These are phyloP conservation scores for Xylaria nigripes DNA, from an alignment of 495 filamentous ascomycete species.

Conservation along the genomic window DNA sequence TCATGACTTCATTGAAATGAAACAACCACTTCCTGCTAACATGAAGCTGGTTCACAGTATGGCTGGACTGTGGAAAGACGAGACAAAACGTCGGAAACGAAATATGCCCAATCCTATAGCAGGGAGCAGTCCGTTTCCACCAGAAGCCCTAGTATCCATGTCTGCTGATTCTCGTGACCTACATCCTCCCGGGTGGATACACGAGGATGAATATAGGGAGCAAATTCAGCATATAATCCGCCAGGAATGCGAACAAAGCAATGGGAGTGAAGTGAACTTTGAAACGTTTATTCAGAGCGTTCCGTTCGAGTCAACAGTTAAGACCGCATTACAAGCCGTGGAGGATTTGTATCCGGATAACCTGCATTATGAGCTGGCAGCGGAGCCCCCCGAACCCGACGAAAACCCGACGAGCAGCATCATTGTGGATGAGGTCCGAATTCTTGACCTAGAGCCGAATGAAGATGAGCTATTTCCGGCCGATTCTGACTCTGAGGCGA, in stretches of 20 bases:
- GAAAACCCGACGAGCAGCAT: slow-evolving; percentile 25
- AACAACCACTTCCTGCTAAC: slow-evolving; percentile 54
- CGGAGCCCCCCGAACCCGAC: slow-evolving; percentile 20
- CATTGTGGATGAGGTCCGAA: slow-evolving; percentile 39
- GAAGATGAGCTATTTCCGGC: slow-evolving; percentile 39
- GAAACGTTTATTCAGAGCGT: slow-evolving; percentile 51
- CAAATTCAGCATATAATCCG: slow-evolving; percentile 51
- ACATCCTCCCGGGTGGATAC: slow-evolving; percentile 70
- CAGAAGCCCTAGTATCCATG: slow-evolving; percentile 75
- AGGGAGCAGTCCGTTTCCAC: slow-evolving; percentile 63
- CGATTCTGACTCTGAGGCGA: slow-evolving; percentile 47
- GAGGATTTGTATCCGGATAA: slow-evolving; percentile 76
- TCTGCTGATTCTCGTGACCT: slow-evolving; percentile 70
- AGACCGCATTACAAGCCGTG: slow-evolving; percentile 72
- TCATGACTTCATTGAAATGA: slow-evolving; percentile 75
- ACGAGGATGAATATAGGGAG: slow-evolving; percentile 74
- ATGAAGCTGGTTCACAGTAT: slow-evolving; percentile 84
- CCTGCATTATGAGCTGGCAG: slow-evolving; percentile 42
- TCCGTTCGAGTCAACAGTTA: slow-evolving; percentile 50
- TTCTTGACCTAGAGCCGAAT: slow-evolving; percentile 28
- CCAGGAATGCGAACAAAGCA: slow-evolving; percentile 50
- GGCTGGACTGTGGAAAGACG: slow-evolving; percentile 89
- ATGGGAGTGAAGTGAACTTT: slow-evolving; percentile 46
- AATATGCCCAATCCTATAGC: slow-evolving; percentile 54
- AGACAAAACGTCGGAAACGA: slow-evolving; percentile 68